Conservation (phyloP, 768 basidiomycete genomes). For the Terana coerulea region DNA sequence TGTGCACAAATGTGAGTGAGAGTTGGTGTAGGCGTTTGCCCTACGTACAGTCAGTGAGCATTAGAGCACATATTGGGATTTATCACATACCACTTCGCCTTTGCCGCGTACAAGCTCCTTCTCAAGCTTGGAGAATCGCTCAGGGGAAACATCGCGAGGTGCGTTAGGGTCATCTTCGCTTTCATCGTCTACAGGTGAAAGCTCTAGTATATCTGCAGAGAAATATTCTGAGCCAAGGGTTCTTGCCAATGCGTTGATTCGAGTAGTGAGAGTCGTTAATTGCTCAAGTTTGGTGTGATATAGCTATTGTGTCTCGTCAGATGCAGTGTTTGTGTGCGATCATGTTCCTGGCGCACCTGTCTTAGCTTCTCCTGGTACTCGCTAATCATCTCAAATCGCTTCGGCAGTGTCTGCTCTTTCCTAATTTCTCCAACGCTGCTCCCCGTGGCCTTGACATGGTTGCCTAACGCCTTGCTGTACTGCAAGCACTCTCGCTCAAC, state of each 20-base stretch:
- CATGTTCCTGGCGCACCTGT: slow-evolving; percentile 59
- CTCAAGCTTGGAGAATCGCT: slow-evolving; percentile 76
- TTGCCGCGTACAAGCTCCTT: slow-evolving; percentile 83
- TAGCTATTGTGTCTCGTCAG: slow-evolving; percentile 45
- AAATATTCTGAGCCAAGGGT: slow-evolving; percentile 63
- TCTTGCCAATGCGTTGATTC: slow-evolving; percentile 53
- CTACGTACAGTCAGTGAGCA: slow-evolving; percentile 31
- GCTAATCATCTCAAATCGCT: slow-evolving; percentile 61
- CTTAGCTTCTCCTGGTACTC: slow-evolving; percentile 75
- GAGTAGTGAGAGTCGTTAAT: slow-evolving; percentile 63
- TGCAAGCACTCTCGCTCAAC: slow-evolving; percentile 64
- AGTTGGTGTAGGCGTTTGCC: slow-evolving; percentile 64
- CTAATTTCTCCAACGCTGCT: slow-evolving; percentile 63
- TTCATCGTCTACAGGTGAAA: slow-evolving; percentile 40
- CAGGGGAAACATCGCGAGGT: slow-evolving; percentile 72
- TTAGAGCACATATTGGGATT: background rate
- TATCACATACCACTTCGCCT: slow-evolving; percentile 69
- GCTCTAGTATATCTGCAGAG: slow-evolving; percentile 49
- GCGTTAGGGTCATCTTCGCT: slow-evolving; percentile 34
- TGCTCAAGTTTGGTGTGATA: slow-evolving; percentile 81
- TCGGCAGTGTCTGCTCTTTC: slow-evolving; percentile 70
- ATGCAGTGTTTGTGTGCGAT: too few species aligned
- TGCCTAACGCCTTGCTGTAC: slow-evolving; percentile 68
- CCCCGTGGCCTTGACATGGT: slow-evolving; percentile 64
- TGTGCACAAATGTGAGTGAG: slow-evolving; percentile 61